A percentile compares a stretch with the other conserved stretches of the same genome.
These are phyloP conservation scores for Parastagonospora avenae DNA, from an alignment of 2,329 filamentous ascomycete genomes.

Conservation along the genomic window DNA sequence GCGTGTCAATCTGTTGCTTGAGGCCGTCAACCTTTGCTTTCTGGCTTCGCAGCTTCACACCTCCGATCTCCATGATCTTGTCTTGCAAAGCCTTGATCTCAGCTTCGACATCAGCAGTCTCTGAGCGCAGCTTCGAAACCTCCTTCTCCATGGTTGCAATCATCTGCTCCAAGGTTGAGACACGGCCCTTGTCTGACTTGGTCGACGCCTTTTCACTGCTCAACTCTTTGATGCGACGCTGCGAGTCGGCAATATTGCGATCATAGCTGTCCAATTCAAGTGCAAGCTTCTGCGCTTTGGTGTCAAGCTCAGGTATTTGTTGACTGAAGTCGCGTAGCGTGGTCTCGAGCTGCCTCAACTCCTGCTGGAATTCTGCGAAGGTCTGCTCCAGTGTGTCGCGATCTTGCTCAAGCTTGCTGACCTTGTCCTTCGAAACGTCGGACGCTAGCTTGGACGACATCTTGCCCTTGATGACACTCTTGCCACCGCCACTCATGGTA, in stretches of 20 bases:
- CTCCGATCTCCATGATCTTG: conserved; percentile 98
- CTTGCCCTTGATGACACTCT: conserved; percentile 83
- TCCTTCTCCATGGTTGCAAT: conserved; percentile 77
- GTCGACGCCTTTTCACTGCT: conserved; percentile 80
- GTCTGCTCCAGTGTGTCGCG: conserved; percentile 83
- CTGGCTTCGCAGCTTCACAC: conserved; percentile 87
- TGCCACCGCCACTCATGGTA: conserved; percentile 98
- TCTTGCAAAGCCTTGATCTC: conserved; percentile 93
- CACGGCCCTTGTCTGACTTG: conserved; percentile 76
- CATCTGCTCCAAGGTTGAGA: conserved; percentile 75
- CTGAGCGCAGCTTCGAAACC: conserved; percentile 76
- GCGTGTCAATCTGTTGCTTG: conserved; percentile 81
- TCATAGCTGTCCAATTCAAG: conserved; percentile 88
- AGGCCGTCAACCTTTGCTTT: conserved; percentile 84
- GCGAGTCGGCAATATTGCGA: conserved; percentile 80
- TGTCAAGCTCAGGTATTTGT: conserved; percentile 83
- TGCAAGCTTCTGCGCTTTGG: conserved; percentile 85
- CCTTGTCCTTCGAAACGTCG: conserved; percentile 86
- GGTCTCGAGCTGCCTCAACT: conserved; percentile 78
- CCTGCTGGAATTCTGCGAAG: conserved; percentile 83
- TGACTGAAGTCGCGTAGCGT: conserved; percentile 74
- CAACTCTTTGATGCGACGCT: conserved; percentile 85
- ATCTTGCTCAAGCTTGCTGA: conserved; percentile 83
- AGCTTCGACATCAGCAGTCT: conserved; percentile 87
- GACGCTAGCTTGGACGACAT: conserved; percentile 97